Evolutionary conservation across 768 basidiomycete genomes (phyloP).

Genomic region (Kwoniella dendrophila): DNA sequence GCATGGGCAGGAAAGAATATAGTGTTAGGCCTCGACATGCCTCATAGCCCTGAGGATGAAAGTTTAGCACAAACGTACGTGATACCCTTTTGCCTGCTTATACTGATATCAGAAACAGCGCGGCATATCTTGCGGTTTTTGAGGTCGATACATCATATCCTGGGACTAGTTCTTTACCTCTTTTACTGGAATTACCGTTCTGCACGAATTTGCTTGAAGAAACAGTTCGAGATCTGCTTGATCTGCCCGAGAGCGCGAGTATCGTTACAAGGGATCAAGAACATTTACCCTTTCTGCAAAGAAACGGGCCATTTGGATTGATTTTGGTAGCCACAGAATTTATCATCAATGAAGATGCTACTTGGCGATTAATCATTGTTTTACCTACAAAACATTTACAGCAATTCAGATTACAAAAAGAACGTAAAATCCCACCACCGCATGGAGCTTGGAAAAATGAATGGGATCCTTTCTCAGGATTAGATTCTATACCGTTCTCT

Average conservation of each 20-base stretch:
- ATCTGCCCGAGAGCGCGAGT: neutral
- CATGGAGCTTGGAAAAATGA: conserved; percentile 1
- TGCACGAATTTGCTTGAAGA: neutral
- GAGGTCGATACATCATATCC: conserved; percentile 5
- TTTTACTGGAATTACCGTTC: conserved; percentile 15
- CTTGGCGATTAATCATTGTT: conserved; percentile 7
- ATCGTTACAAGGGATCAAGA: neutral
- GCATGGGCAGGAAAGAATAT: conserved; percentile 7
- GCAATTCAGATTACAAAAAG: conserved; percentile 3
- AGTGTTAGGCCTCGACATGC: conserved; percentile 3
- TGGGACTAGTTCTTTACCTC: conserved; percentile 8
- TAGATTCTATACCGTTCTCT: neutral
- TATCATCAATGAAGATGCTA: neutral
- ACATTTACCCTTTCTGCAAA: conserved; percentile 1
- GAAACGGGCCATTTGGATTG: conserved; percentile 1
- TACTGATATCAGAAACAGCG: no score
- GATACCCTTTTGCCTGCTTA: no score
- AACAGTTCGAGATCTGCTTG: neutral
- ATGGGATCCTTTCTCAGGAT: conserved; percentile 1
- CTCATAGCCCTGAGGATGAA: neutral
- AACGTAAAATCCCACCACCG: neutral
- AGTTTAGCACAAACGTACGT: conserved; percentile 5
- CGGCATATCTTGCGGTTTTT: conserved; percentile 5
- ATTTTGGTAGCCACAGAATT: conserved; percentile 11
- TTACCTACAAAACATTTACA: neutral